Conservation (phyloP, 1,284 basidiomycete species). For the Stereum hirsutum region DNA sequence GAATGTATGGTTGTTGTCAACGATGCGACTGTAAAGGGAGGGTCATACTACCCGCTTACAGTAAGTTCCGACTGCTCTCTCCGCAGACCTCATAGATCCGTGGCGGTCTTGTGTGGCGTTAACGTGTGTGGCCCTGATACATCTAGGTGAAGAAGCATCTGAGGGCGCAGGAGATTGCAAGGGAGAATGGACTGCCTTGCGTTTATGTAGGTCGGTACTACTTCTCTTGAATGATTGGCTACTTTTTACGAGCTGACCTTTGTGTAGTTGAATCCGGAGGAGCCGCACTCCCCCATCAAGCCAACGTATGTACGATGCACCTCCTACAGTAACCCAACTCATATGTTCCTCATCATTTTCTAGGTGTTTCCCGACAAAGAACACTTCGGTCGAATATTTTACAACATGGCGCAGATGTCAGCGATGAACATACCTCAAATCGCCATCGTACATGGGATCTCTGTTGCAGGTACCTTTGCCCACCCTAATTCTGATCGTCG, state of each 20-base stretch:
- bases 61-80: constrained; percentile 42
- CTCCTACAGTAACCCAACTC: constrained; percentile 91
- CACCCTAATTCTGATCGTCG: constrained; percentile 17
- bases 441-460: constrained; percentile 90
- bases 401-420: constrained; percentile 95
- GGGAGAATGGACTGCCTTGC: constrained; percentile 85
- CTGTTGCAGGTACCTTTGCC: constrained; percentile 58
- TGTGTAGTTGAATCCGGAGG: constrained; percentile 84
- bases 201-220: constrained; percentile 72
- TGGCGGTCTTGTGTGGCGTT: too few relatives aligned
- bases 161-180: constrained; percentile 87
- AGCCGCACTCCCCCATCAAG: constrained; percentile 87
- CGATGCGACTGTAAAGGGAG: constrained; percentile 91
- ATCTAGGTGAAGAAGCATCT: constrained; percentile 88
- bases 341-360: constrained; percentile 1
- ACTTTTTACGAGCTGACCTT: not conserved
- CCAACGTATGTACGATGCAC: constrained; percentile 68
- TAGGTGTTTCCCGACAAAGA: constrained; percentile 80
- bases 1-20: constrained; percentile 91
- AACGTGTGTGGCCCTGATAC: constrained; percentile 4
- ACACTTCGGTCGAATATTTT: constrained; percentile 95
- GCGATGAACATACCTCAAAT: constrained; percentile 88
- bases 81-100: too few relatives aligned
- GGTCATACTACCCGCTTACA: constrained; percentile 89
- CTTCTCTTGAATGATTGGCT: not conserved